Conservation (phyloP, 192 early-diverging fungal genomes). For the Entomortierella lignicola region DNA sequence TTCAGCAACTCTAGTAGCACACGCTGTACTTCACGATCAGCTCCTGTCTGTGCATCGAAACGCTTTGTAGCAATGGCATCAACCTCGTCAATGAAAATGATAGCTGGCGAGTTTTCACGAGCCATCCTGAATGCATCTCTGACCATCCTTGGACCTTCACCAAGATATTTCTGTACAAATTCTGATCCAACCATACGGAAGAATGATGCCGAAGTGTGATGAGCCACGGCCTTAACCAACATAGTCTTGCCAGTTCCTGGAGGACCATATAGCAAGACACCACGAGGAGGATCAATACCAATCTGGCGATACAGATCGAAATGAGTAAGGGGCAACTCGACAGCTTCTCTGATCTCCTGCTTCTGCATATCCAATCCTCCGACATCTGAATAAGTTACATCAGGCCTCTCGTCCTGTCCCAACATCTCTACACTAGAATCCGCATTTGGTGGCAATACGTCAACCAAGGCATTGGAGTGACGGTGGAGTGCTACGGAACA, state of each 20-base stretch:
- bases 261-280: conserved; percentile 98
- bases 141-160: conserved; percentile 98
- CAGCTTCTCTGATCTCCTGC: conserved; percentile 95
- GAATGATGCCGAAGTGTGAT: conserved; percentile 97
- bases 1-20: conserved; percentile 97
- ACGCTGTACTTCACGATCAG: conserved; percentile 98
- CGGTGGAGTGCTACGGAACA: conserved; percentile 95
- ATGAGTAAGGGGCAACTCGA: conserved; percentile 97
- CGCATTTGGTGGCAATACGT: conserved; percentile 96
- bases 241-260: conserved; percentile 99
- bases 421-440: conserved; percentile 92
- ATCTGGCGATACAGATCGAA: conserved; percentile 98
- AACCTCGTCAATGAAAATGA: conserved; percentile 99
- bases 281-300: conserved; percentile 98
- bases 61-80: conserved; percentile 99
- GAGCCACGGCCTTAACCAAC: conserved; percentile 98
- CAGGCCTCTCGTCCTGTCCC: conserved; percentile 81
- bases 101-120: conserved; percentile 96
- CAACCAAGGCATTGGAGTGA: conserved; percentile 97
- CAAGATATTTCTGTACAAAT: conserved; percentile 99
- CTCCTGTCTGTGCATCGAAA: conserved; percentile 98
- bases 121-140: conserved; percentile 97
- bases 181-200: conserved; percentile 98
- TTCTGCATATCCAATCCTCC: conserved; percentile 93
- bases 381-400: conserved; percentile 84